Base-by-base conservation (phyloP, 805 yeast genomes). In the Ogataea ramenticola region DNA sequence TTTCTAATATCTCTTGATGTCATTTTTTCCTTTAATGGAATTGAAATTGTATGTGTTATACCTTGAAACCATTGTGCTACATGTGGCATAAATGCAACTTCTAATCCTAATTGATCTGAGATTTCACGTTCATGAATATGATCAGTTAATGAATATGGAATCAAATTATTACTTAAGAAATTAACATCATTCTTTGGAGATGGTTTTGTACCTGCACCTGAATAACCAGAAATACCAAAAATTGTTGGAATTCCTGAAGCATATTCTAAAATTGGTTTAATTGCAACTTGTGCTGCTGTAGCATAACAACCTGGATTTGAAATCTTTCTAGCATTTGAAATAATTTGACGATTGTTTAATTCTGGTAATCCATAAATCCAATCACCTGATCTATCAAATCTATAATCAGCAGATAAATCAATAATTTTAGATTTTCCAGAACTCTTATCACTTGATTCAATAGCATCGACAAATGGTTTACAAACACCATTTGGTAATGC, bases 41-140 rank as follows among this genome's bases (percentile, higher is more conserved):
- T 85, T 36, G 88, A 81, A 44, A 93, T 82, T 19, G 99, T 91
- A 57, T 86, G 86, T 1, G 96, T 75, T 53, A 93, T 93, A 55
- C 99, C 99, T 68, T 95, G 98, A 80, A 93, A 93, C 99, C 99
- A 93, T 63, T 85, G 95, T 2, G 97, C 99, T 47, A 93, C 99
- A 59, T 93, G 99, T 19, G 99, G 99, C 51, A 86, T 79, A 64
- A 93, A 93, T 4, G 96, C 91, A 41, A 93, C 88, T 30, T 79
- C 76, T 36, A 69, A 66, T 3, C 95, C 95, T 48, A 93, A 71
- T 53, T 84, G 90, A 15, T 74, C 59, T 36, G 96, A 86, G 48
- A 95, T 84, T 68, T 93, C 99, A 49, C 82, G 79, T 72, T 93
- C 99, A 63, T 93, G 99, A 47, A 93, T 84, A 65, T 93, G 99